These are phyloP conservation scores for Chytriomyces sp. DNA, from an alignment of 192 early-diverging fungal genomes.

Conservation along the genomic window DNA sequence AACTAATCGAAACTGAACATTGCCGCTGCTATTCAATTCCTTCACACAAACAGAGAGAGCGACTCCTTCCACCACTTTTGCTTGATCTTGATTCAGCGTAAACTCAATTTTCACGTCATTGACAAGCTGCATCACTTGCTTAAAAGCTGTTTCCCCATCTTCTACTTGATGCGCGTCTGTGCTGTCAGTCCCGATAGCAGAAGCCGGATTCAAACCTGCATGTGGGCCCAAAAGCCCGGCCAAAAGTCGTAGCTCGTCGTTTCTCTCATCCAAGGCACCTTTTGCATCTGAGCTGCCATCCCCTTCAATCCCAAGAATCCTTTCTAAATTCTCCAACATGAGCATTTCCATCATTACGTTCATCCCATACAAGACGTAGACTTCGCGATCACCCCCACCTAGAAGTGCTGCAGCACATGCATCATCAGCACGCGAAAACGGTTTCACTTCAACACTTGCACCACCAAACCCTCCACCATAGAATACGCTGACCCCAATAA, in stretches of 20 bases:
- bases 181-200: too few species aligned
- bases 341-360: constrained; percentile 31
- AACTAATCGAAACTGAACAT: constrained; percentile 26
- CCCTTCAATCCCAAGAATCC: neutral
- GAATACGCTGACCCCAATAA: constrained; percentile 32
- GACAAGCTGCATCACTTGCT: constrained; percentile 21
- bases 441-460: constrained; percentile 24
- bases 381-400: neutral
- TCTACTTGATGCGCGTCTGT: neutral
- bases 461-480: constrained; percentile 33
- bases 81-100: constrained; percentile 47
- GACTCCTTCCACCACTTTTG: constrained; percentile 21
- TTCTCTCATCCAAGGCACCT: too few species aligned
- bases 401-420: too few species aligned
- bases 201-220: too few species aligned
- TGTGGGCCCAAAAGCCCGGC: too few species aligned
- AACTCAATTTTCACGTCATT: constrained; percentile 30
- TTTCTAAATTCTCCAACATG: constrained; percentile 22
- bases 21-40: neutral
- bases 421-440: constrained; percentile 1
- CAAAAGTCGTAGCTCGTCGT: too few species aligned
- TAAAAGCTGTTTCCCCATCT: neutral
- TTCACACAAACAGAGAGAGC: constrained; percentile 1
- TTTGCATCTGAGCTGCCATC: neutral
- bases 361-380: constrained; percentile 4